A percentile compares a stretch with the other conserved stretches of the same genome.
Conservation (phyloP, 1,139 yeast species). For the Hansenula anomala region DNA sequence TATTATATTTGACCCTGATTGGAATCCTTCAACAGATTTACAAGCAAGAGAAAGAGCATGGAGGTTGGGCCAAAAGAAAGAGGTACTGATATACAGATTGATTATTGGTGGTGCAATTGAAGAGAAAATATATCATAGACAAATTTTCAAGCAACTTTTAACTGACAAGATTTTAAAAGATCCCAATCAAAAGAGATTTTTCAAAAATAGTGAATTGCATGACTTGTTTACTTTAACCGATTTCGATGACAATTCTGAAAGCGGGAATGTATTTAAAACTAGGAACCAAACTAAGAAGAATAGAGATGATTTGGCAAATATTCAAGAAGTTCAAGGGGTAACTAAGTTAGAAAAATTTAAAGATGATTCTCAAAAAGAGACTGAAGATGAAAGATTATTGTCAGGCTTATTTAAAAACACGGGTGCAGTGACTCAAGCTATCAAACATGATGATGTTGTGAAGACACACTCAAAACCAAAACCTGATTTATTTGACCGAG, state of each 20-base stretch:
- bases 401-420: slow-evolving; percentile 67
- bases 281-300: slow-evolving; percentile 19
- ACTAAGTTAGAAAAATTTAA: slow-evolving; percentile 41
- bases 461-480: slow-evolving; percentile 49
- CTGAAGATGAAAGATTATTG: slow-evolving; percentile 59
- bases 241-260: slow-evolving; percentile 41
- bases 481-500: slow-evolving; percentile 57
- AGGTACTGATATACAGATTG: slow-evolving; percentile 85
- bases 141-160: slow-evolving; percentile 89
- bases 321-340: slow-evolving; percentile 44
- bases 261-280: slow-evolving; percentile 15
- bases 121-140: slow-evolving; percentile 94
- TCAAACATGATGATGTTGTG: slow-evolving; percentile 77
- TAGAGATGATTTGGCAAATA: slow-evolving; percentile 49
- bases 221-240: slow-evolving; percentile 86
- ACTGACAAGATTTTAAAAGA: slow-evolving; percentile 93
- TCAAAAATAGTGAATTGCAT: slow-evolving; percentile 86
- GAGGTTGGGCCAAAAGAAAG: slow-evolving; percentile 92
- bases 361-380: slow-evolving; percentile 37
- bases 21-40: slow-evolving; percentile 97
- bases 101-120: slow-evolving; percentile 97
- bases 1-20: slow-evolving; percentile 92
- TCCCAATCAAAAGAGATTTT: slow-evolving; percentile 90
- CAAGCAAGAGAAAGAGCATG: slow-evolving; percentile 98
- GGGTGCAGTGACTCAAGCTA: slow-evolving; percentile 64